phyloP scores from a whole-genome alignment of 768 basidiomycete species.

The Ephemerocybe angulata region DNA sequence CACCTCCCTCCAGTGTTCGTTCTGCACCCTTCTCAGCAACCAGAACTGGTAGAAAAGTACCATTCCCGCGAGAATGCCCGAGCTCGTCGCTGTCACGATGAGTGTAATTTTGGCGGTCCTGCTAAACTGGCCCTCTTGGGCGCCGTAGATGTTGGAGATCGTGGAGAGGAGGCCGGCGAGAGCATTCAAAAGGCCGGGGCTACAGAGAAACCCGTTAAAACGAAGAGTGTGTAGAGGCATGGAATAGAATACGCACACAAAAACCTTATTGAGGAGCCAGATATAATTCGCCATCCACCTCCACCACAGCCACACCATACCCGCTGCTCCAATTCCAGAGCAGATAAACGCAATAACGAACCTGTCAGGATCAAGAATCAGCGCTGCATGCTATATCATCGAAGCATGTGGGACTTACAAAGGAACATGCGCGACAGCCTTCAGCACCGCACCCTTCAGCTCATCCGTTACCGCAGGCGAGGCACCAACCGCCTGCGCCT shows the following conservation, averaged over 20 bases:
- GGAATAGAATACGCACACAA: conserved; percentile 37
- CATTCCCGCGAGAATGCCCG: conserved; percentile 40
- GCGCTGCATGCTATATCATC: not conserved
- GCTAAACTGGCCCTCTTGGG: conserved; percentile 43
- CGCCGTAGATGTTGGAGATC: conserved; percentile 46
- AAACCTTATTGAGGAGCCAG: conserved; percentile 55
- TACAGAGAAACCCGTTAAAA: conserved; percentile 16
- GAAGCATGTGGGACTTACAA: conserved; percentile 33
- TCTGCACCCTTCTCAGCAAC: conserved; percentile 40
- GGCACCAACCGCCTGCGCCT: conserved; percentile 27
- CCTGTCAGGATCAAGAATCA: conserved; percentile 24
- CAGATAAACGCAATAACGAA: conserved; percentile 55
- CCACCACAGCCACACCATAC: conserved; percentile 61
- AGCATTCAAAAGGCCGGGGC: conserved; percentile 57
- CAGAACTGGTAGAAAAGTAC: conserved; percentile 41
- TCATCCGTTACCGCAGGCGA: conserved; percentile 17
- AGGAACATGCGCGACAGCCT: conserved; percentile 39
- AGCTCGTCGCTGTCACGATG: conserved; percentile 39
- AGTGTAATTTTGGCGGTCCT: conserved; percentile 43
- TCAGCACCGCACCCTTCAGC: conserved; percentile 16
- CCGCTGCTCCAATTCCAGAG: conserved; percentile 47
- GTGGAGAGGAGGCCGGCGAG: conserved; percentile 55
- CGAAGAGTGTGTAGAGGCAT: not conserved
- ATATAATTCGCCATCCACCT: conserved; percentile 56
- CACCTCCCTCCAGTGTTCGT: conserved; percentile 37